Conservation (phyloP, 176 grass and related monocot species). For the Alopecurus myosuroides region DNA sequence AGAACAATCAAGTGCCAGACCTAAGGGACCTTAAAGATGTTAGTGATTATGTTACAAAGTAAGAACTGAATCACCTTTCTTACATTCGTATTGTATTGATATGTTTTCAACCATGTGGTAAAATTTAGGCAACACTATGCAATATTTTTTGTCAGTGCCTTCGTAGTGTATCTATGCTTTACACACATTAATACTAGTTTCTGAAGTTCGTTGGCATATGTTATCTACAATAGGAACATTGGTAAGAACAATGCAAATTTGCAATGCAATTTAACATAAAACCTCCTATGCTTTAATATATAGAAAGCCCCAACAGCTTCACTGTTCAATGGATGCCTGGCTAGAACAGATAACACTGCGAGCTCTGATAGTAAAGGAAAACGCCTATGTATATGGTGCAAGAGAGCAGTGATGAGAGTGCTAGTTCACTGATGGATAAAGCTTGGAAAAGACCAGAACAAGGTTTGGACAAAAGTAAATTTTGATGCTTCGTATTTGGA, state of each 20-base stretch:
- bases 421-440: too few species aligned
- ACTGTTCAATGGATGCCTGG: neutral
- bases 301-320: neutral
- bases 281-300: neutral
- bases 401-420: too few species aligned
- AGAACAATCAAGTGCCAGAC: conserved; percentile 60
- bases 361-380: too few species aligned
- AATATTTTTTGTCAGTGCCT: neutral
- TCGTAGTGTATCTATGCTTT: neutral
- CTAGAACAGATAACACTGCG: too few species aligned
- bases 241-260: neutral
- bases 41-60: conserved; percentile 68
- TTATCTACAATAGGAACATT: too few species aligned
- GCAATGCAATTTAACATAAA: neutral
- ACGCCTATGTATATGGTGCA: too few species aligned
- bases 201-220: neutral
- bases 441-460: too few species aligned
- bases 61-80: conserved; percentile 12
- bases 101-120: neutral
- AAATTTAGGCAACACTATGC: neutral
- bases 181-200: neutral
- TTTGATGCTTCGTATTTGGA: too few species aligned
- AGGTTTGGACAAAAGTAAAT: too few species aligned
- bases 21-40: conserved; percentile 51
- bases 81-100: neutral